Evolutionary conservation across 2,329 filamentous ascomycete species (phyloP), one percentile per base, ranked within the genome.

Genomic region (Aureobasidium lini): DNA sequence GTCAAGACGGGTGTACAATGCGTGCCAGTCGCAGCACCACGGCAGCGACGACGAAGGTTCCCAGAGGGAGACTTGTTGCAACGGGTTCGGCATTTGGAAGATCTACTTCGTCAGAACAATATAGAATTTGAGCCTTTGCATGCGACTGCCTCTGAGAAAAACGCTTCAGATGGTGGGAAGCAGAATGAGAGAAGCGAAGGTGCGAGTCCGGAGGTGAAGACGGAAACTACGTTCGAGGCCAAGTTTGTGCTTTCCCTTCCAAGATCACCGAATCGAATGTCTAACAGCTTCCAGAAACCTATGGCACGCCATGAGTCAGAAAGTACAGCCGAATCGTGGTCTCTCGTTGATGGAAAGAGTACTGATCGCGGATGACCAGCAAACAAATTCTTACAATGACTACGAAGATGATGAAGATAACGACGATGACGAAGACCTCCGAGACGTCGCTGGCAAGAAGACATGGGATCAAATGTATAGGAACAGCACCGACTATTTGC

Each of bases 1-100:
- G 75, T 84, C 68, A 86, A 82, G 71, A 79, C 82, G 56, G 74
- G 78, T 23, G 80, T 80, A 34, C 81, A 88, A 64, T 90, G 69
- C 63, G 66, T 79, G 4, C 74, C 76, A 3, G 71, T 73, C 1
- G 66, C 70, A 5, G 15, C 54, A 4, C 67, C 71, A 72, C 83
- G 65, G 72, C 83, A 68, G 76, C 84, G 69, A 76, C 84, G 67
- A 73, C 84, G 68, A 71, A 83, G 84, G 57, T 84, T 88, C 47
- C 83, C 86, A 23, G 88, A 91, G 72, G 82, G 82, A 67, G 86
- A 88, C 60, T 76, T 91, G 42, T 75, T 90, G 56, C 84, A 88
- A 6, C 82, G 85, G n/a, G 75, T 90, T 23, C 82, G 80, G 57
- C 81, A 81, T 52, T 90, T 90, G 66, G 88, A 91, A 72, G 70